Evolutionary conservation across 352 stramenopile species (phyloP).

Genomic region (Pythium aristosporum): DNA sequence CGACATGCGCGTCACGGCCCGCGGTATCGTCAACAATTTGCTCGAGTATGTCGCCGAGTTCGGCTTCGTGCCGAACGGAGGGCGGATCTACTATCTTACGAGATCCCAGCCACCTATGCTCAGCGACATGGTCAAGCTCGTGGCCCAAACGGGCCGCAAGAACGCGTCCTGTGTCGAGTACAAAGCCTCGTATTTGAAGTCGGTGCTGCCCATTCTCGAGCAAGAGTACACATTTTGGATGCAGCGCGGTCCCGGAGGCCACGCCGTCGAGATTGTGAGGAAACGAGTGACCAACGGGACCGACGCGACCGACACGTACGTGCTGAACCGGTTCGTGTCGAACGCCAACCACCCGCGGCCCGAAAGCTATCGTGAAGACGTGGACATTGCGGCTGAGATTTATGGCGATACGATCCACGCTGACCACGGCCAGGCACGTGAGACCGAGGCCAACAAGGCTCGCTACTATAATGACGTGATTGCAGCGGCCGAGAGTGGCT

Average conservation of each 20-base stretch:
- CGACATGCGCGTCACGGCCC: slow-evolving; percentile 73
- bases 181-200: slow-evolving; percentile 46
- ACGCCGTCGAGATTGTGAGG: slow-evolving; percentile 51
- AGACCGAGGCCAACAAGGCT: slow-evolving; percentile 52
- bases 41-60: slow-evolving; percentile 85
- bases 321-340: slow-evolving; percentile 83
- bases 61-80: slow-evolving; percentile 90
- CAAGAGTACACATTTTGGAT: slow-evolving; percentile 88
- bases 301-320: slow-evolving; percentile 21
- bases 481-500: slow-evolving; percentile 84
- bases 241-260: slow-evolving; percentile 56
- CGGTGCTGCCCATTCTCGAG: slow-evolving; percentile 63
- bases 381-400: slow-evolving; percentile 62
- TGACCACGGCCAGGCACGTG: slow-evolving; percentile 34
- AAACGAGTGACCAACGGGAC: not conserved
- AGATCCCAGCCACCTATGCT: slow-evolving; percentile 91
- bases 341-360: slow-evolving; percentile 72
- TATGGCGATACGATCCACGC: slow-evolving; percentile 40
- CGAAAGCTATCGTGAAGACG: slow-evolving; percentile 87
- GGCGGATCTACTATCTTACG: slow-evolving; percentile 89
- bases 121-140: slow-evolving; percentile 77
- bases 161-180: slow-evolving; percentile 47
- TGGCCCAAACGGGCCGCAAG: slow-evolving; percentile 30
- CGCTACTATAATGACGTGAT: slow-evolving; percentile 85
- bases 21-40: slow-evolving; percentile 83